A percentile compares a stretch with the other conserved stretches of the same genome.
Conservation (phyloP, 306 rosid species). For the Abrus pulchellus region DNA sequence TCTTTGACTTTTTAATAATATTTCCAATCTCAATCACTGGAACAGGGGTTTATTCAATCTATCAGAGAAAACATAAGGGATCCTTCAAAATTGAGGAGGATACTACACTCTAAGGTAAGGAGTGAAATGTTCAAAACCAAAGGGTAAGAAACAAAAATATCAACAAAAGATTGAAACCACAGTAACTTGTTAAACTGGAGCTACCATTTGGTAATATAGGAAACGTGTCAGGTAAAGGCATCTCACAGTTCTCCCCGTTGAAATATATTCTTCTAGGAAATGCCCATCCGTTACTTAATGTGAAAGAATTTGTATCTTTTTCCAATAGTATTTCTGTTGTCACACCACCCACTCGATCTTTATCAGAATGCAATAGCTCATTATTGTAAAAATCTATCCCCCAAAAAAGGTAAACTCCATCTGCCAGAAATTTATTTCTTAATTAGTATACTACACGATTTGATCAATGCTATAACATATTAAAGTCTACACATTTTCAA, state of each 20-base stretch:
- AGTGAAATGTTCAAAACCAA: conserved; percentile 28
- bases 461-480: neutral
- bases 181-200: conserved; percentile 32
- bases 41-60: too few relatives aligned
- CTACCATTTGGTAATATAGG: conserved; percentile 71
- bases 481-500: neutral
- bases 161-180: conserved; percentile 27
- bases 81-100: conserved; percentile 11
- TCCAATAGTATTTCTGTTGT: conserved; percentile 67
- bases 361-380: conserved; percentile 55
- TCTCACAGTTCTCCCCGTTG: conserved; percentile 77
- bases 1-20: too few relatives aligned
- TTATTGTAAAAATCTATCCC: conserved; percentile 70
- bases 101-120: neutral
- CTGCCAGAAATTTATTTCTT: conserved; percentile 52
- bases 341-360: conserved; percentile 56
- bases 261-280: conserved; percentile 83
- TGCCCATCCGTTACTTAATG: conserved; percentile 78
- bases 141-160: conserved; percentile 35
- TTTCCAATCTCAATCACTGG: too few relatives aligned
- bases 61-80: neutral
- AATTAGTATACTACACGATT: neutral
- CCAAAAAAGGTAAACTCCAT: conserved; percentile 80
- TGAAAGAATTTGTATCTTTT: conserved; percentile 68
- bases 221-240: conserved; percentile 74